A percentile compares a stretch with the other conserved stretches of the same genome.
Conservation (phyloP, 306 rosid species). For the Adenanthera pavonina region DNA sequence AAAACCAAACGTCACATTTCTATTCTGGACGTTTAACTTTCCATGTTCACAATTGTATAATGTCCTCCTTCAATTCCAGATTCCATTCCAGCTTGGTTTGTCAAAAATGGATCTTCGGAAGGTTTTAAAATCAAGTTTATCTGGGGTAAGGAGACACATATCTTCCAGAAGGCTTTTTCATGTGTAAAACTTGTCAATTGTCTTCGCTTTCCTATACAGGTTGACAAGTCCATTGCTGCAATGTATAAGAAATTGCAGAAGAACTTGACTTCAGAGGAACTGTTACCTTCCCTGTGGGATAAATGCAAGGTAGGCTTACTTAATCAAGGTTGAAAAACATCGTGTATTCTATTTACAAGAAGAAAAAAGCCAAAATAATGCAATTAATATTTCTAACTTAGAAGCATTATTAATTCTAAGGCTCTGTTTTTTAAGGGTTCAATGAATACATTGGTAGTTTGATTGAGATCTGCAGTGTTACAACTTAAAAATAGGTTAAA, state of each 20-base stretch:
- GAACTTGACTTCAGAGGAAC: constrained; percentile 92
- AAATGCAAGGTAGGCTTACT: constrained; percentile 87
- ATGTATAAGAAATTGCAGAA: constrained; percentile 97
- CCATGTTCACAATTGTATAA: constrained; percentile 1
- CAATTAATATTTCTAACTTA: constrained; percentile 5
- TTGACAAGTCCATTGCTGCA: constrained; percentile 79
- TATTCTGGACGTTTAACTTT: constrained; percentile 9
- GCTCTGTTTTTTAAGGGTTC: constrained; percentile 20
- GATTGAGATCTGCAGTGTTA: constrained; percentile 7
- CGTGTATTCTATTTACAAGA: constrained; percentile 12
- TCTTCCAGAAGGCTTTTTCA: constrained; percentile 26
- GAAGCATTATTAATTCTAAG: not conserved
- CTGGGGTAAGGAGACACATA: constrained; percentile 69
- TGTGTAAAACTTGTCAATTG: constrained; percentile 10
- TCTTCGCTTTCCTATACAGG: constrained; percentile 53
- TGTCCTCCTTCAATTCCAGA: constrained; percentile 62
- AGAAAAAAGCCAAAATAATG: constrained; percentile 17
- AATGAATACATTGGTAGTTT: constrained; percentile 13
- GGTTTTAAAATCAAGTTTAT: constrained; percentile 84
- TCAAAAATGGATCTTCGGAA: constrained; percentile 92
- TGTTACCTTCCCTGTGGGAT: constrained; percentile 96
- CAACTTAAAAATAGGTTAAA: constrained; percentile 1
- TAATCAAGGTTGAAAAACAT: constrained; percentile 16
- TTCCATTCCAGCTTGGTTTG: constrained; percentile 97
- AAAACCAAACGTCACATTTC: constrained; percentile 25